Percentiles rank a stretch among this genome's conserved stretches.
phyloP scores from a whole-genome alignment of 2,329 filamentous ascomycete species.

The Neonectria hederae region DNA sequence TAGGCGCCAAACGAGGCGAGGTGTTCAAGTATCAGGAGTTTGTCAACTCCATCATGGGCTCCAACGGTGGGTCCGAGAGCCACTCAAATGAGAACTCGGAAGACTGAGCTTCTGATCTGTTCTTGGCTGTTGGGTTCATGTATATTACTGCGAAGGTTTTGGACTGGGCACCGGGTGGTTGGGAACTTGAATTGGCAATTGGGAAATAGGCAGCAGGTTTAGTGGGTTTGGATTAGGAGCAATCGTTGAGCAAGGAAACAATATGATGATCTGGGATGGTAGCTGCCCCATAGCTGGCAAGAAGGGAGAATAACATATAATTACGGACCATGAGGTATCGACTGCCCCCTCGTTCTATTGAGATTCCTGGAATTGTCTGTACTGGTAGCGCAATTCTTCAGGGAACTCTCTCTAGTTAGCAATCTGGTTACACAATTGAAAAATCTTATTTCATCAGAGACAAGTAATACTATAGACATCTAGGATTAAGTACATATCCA shows the following conservation, averaged over 20 bases:
- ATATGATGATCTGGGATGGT: constrained; percentile 5
- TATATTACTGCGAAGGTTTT: constrained; percentile 10
- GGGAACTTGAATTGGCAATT: not conserved
- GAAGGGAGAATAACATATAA: not conserved
- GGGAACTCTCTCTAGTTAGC: not conserved
- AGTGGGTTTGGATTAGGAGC: constrained; percentile 7
- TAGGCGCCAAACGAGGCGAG: constrained; percentile 75
- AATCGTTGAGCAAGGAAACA: constrained; percentile 5
- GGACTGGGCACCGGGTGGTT: not conserved
- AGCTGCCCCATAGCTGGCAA: not conserved
- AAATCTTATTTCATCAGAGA: not conserved
- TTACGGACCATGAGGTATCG: not conserved
- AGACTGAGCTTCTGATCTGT: constrained; percentile 8
- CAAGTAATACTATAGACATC: not conserved
- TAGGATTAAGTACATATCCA: not conserved
- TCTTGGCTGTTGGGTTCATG: constrained; percentile 1
- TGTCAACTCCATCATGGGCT: constrained; percentile 74
- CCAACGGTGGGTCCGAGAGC: constrained; percentile 53
- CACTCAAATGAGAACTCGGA: constrained; percentile 44
- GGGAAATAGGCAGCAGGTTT: constrained; percentile 9
- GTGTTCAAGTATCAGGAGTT: constrained; percentile 97
- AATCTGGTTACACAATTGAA: not conserved
- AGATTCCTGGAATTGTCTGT: not conserved
- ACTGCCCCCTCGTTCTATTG: not conserved
- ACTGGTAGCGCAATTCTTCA: not conserved